Conservation (phyloP, 2,329 filamentous ascomycete species). For the Colletotrichum sp. region DNA sequence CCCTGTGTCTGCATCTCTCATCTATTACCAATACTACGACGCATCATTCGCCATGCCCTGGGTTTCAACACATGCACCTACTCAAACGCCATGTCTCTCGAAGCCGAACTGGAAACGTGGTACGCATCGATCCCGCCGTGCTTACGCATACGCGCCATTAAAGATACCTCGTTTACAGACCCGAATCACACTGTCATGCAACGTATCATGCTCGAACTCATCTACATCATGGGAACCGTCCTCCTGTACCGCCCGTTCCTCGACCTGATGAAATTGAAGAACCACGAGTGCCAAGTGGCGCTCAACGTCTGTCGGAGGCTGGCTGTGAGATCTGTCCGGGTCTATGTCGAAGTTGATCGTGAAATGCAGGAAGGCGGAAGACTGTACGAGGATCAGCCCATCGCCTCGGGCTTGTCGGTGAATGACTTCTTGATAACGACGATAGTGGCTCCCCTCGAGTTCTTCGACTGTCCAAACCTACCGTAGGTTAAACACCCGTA, state of each 20-base stretch:
- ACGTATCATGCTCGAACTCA: neutral
- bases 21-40: neutral
- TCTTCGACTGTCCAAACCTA: neutral
- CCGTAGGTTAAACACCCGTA: neutral
- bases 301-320: neutral
- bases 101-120: neutral
- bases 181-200: neutral
- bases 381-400: neutral
- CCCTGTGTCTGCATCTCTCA: neutral
- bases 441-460: neutral
- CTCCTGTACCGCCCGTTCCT: neutral
- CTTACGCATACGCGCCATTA: neutral
- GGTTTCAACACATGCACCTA: neutral
- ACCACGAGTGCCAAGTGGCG: neutral
- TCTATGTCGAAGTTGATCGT: neutral
- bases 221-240: neutral
- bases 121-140: neutral
- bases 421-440: neutral
- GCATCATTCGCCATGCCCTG: neutral
- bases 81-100: neutral
- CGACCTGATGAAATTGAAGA: neutral
- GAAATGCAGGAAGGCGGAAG: neutral
- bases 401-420: neutral
- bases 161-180: neutral
- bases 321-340: neutral